A percentile compares a stretch with the other conserved stretches of the same genome.
phyloP scores from a whole-genome alignment of 768 basidiomycete genomes.

The Xerocomellus chrysenteron region DNA sequence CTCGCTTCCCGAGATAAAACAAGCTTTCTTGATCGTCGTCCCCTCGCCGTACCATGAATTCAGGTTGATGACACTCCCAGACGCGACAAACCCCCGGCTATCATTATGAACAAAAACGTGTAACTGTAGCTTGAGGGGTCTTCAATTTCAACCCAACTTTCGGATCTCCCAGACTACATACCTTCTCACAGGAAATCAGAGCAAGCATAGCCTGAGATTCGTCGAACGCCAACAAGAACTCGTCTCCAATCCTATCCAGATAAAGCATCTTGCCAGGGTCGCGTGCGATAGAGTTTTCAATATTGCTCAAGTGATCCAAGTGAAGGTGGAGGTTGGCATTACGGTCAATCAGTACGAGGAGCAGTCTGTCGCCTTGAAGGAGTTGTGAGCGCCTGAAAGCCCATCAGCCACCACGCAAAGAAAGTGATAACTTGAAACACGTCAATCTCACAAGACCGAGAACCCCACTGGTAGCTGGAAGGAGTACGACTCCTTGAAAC shows the following conservation, averaged over 20 bases:
- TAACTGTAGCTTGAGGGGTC: slow-evolving; percentile 32
- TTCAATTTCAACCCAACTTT: background rate
- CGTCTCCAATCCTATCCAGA: slow-evolving; percentile 47
- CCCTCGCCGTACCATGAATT: slow-evolving; percentile 44
- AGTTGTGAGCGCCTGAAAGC: slow-evolving; percentile 38
- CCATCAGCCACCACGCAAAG: background rate
- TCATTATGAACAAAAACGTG: slow-evolving; percentile 53
- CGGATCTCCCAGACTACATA: slow-evolving; percentile 8
- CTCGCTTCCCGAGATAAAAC: slow-evolving; percentile 51
- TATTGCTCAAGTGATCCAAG: slow-evolving; percentile 33
- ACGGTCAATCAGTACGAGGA: slow-evolving; percentile 41
- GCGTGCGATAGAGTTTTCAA: slow-evolving; percentile 36
- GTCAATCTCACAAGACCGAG: slow-evolving; percentile 22
- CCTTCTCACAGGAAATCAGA: slow-evolving; percentile 45
- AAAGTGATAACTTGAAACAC: background rate
- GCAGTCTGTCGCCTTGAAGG: slow-evolving; percentile 37
- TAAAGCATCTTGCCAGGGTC: slow-evolving; percentile 36
- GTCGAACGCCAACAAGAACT: slow-evolving; percentile 49
- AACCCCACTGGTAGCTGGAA: slow-evolving; percentile 24
- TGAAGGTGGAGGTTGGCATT: slow-evolving; percentile 36
- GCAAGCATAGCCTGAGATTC: slow-evolving; percentile 50
- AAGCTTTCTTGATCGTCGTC: slow-evolving; percentile 35
- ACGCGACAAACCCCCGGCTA: slow-evolving; percentile 40
- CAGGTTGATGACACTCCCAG: slow-evolving; percentile 44
- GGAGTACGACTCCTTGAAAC: slow-evolving; percentile 26